phyloP scores from a whole-genome alignment of 2,329 filamentous ascomycete species.

The Fusarium poae region DNA sequence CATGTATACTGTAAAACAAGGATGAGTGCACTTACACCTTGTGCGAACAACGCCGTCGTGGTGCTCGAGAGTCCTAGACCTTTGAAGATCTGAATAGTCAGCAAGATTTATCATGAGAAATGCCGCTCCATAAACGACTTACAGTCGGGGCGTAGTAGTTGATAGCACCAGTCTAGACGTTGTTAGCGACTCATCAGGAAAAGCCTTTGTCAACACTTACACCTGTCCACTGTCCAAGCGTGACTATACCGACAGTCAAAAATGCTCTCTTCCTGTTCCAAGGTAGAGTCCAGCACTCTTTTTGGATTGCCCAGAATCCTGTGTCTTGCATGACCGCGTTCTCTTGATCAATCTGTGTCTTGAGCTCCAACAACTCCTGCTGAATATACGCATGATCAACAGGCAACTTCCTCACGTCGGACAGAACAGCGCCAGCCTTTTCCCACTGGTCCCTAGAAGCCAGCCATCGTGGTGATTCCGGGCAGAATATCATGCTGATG shows the following conservation, averaged over 20 bases:
- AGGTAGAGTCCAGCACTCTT: constrained; percentile 39
- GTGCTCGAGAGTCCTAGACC: constrained; percentile 66
- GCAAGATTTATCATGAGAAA: fast-evolving
- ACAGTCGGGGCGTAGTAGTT: constrained; percentile 71
- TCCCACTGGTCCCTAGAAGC: constrained; percentile 70
- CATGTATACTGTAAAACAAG: fast-evolving
- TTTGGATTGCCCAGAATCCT: constrained; percentile 40
- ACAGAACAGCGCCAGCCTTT: constrained; percentile 48
- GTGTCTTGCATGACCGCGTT: constrained; percentile 39
- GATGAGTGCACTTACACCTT: constrained; percentile 61
- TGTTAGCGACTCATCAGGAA: not conserved
- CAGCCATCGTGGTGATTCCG: constrained; percentile 70
- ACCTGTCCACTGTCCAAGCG: constrained; percentile 47
- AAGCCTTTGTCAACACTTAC: constrained; percentile 21
- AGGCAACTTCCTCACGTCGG: constrained; percentile 34
- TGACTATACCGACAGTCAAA: constrained; percentile 45
- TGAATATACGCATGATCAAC: constrained; percentile 42
- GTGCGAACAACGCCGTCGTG: constrained; percentile 72
- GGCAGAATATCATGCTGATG: constrained; percentile 66
- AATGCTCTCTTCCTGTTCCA: constrained; percentile 45
- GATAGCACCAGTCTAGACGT: constrained; percentile 45
- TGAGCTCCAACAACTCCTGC: constrained; percentile 40
- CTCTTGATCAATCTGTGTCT: constrained; percentile 40
- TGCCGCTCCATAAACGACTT: fast-evolving
- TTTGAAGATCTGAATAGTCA: constrained; percentile 63